Evolutionary conservation across 2,329 filamentous ascomycete species (phyloP).

Genomic region (Aspergillus glaucus): DNA sequence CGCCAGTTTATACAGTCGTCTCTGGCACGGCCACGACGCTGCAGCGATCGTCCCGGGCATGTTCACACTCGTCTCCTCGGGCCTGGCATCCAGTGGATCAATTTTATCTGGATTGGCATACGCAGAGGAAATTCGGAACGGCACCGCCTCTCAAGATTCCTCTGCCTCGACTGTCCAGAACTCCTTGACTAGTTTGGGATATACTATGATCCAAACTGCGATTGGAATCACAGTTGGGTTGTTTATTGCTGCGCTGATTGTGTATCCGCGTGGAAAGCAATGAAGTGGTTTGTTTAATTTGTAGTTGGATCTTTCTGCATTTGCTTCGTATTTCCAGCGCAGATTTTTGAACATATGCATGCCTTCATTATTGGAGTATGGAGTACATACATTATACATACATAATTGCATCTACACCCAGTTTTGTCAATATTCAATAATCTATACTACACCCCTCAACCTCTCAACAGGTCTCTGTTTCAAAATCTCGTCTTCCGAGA

Average conservation of each 20-base stretch:
- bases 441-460: too few relatives aligned
- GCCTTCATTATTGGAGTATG: too few relatives aligned
- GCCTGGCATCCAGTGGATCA: conserved; percentile 48
- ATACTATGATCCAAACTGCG: conserved; percentile 41
- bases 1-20: conserved; percentile 68
- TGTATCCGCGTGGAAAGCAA: too few relatives aligned
- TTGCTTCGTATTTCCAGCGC: too few relatives aligned
- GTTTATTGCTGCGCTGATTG: too few relatives aligned
- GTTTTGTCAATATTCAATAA: conserved; percentile 27
- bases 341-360: too few relatives aligned
- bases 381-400: too few relatives aligned
- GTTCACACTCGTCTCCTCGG: conserved; percentile 60
- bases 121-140: conserved; percentile 45
- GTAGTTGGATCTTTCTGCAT: neutral
- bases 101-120: conserved; percentile 20
- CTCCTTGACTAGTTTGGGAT: conserved; percentile 31
- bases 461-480: conserved; percentile 38
- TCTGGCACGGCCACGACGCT: conserved; percentile 68
- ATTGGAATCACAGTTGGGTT: conserved; percentile 41
- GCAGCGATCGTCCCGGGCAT: conserved; percentile 81
- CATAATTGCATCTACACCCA: too few relatives aligned
- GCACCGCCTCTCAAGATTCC: conserved; percentile 2
- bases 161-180: conserved; percentile 6
- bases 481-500: conserved; percentile 47
- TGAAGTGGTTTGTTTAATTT: too few relatives aligned